Evolutionary conservation across 805 yeast species (phyloP).

Genomic region (Ogataea glucozyma): DNA sequence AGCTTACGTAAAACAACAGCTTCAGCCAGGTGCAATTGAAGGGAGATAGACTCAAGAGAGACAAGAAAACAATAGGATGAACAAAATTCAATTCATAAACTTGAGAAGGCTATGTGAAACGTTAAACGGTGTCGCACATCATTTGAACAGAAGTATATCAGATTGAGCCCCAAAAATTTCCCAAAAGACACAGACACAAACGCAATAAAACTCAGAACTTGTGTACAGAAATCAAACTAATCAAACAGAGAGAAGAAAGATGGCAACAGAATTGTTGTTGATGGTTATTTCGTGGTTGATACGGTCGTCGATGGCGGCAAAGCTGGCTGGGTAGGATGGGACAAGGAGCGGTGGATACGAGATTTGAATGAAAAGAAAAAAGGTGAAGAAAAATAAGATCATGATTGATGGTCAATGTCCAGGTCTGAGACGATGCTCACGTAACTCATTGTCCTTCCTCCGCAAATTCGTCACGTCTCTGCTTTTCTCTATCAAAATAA

Average conservation of each 20-base stretch:
- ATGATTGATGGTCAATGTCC: constrained; percentile 6
- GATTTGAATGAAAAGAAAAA: background rate
- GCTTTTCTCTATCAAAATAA: constrained; percentile 57
- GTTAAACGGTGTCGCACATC: background rate
- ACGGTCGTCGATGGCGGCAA: too few species aligned
- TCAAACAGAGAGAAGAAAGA: constrained; percentile 10
- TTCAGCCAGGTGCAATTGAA: constrained; percentile 3
- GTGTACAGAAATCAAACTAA: constrained; percentile 19
- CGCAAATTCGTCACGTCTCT: constrained; percentile 29
- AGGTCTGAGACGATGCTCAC: background rate
- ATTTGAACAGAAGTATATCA: background rate
- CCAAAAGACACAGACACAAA: background rate
- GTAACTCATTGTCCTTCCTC: constrained; percentile 9
- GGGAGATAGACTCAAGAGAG: background rate
- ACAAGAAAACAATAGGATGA: constrained; percentile 2
- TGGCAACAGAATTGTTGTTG: too few species aligned
- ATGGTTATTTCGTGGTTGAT: too few species aligned
- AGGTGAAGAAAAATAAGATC: background rate
- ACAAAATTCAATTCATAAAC: background rate
- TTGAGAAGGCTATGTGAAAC: background rate
- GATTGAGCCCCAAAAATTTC: background rate
- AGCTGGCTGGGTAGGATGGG: too few species aligned
- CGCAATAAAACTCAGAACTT: constrained; percentile 6
- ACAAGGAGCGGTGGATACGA: too few species aligned
- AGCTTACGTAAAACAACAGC: constrained; percentile 1